Evolutionary conservation across 2,329 filamentous ascomycete species (phyloP), one percentile per base, ranked within the genome.

Genomic region (Talaromyces sp.): DNA sequence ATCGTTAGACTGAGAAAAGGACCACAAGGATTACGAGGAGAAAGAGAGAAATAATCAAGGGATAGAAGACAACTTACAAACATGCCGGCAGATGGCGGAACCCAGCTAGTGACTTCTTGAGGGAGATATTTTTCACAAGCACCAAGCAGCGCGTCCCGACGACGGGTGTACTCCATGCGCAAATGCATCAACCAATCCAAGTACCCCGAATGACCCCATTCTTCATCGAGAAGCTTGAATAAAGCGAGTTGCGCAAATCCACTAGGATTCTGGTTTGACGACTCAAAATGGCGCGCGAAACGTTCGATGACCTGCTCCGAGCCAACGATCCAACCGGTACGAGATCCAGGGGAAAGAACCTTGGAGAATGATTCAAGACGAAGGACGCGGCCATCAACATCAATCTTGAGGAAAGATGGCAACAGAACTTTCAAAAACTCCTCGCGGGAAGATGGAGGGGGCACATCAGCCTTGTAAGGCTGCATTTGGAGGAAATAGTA

Each of bases 321-420:
- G 0, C 89, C 94, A 0, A 94, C 96, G 66, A 97, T 85, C 94
- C 95, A 99, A 49, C 93, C 93, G 47, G 90, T 80, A 52, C 93
- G 87, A 15, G 90, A 88, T 9, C 93, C 93, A 0, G 94, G 93
- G 0, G 92, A 85, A 37, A 97, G 84, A 1, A 97, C 91, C 80
- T 97, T 97, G 72, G 91, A 96, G 80, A 97, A 96, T 0, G 92
- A 96, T 75, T 97, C 93, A 78, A 97, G 85, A 41, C 93, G 90
- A 81, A 97, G 84, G 41, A 97, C 93, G 67, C 93, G 90, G 8
- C 93, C 94, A 75, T 97, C 93, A 0, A 86, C 83, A 74, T 97
- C 93, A 71, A 97, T 84, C 78, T 87, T 91, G 37, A 97, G 83
- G 63, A 90, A 87, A 2, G 90, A 90, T 0, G 93, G 92, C 4